Evolutionary conservation across 306 rosid species (phyloP).

Genomic region (Pyrus pyrifolia): DNA sequence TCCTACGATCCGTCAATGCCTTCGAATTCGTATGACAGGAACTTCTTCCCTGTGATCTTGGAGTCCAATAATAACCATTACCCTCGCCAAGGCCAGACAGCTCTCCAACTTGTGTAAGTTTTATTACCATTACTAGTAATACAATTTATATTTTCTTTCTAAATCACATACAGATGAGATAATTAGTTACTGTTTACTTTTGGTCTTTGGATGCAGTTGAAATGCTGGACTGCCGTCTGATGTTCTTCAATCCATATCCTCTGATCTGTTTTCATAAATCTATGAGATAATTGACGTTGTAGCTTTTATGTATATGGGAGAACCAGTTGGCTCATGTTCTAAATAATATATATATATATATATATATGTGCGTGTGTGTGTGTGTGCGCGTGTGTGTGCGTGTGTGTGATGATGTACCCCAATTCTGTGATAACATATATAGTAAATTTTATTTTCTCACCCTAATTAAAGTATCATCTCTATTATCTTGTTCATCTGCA

Average conservation of each 20-base stretch:
- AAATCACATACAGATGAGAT: background rate
- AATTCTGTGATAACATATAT: background rate
- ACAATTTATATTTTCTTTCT: background rate
- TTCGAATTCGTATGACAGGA: constrained; percentile 46
- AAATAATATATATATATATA: background rate
- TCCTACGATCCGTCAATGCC: constrained; percentile 33
- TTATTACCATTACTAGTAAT: background rate
- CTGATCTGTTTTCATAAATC: background rate
- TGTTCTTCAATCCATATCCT: background rate
- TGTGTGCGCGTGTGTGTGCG: too few species aligned
- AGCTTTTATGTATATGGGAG: background rate
- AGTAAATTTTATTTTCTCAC: background rate
- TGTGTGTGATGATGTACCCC: background rate
- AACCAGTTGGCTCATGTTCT: background rate
- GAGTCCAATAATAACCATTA: constrained; percentile 45
- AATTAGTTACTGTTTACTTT: background rate
- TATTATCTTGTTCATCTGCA: background rate
- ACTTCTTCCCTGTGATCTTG: constrained; percentile 52
- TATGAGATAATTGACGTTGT: background rate
- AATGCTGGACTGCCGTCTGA: background rate
- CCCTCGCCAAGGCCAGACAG: constrained; percentile 58
- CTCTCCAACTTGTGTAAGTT: constrained; percentile 77
- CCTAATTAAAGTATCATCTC: background rate
- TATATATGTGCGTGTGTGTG: too few species aligned
- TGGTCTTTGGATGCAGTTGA: constrained; percentile 23